These are phyloP conservation scores for Glebionis coronaria DNA, from an alignment of 129 eudicot genomes.

Conservation along the genomic window DNA sequence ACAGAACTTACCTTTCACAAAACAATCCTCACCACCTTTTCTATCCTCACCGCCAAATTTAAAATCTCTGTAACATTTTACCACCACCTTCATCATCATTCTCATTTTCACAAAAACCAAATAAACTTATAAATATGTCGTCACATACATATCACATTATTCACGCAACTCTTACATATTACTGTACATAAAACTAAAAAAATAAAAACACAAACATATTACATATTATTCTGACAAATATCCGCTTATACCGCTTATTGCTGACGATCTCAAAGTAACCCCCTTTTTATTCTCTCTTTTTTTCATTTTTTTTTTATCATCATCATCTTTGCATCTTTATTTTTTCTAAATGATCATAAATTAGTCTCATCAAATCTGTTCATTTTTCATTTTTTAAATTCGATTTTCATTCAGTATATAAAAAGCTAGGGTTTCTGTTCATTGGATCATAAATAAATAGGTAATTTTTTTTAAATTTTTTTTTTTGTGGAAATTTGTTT, in stretches of 20 bases:
- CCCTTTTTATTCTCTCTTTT: neutral
- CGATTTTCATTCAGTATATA: no score
- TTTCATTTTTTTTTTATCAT: neutral
- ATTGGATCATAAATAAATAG: no score
- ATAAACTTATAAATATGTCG: neutral
- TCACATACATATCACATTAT: no score
- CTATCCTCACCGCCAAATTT: constrained; percentile 27
- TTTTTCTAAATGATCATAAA: no score
- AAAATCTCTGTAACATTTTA: no score
- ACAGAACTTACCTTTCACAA: no score
- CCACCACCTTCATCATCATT: neutral
- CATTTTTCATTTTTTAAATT: no score
- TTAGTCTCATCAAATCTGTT: no score
- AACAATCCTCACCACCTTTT: neutral
- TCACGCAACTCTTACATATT: no score
- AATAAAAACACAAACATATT: no score
- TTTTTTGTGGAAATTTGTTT: neutral
- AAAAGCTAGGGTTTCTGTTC: no score
- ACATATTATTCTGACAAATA: constrained; percentile 21
- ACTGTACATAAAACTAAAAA: no score
- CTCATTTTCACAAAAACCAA: neutral
- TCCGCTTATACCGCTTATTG: constrained; percentile 33
- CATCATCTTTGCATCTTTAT: neutral
- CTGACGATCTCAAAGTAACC: constrained; percentile 34
- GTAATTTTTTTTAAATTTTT: neutral